Evolutionary conservation across 768 basidiomycete genomes (phyloP), one percentile per base, ranked within the genome.

Genomic region (Leccinum variicolor): DNA sequence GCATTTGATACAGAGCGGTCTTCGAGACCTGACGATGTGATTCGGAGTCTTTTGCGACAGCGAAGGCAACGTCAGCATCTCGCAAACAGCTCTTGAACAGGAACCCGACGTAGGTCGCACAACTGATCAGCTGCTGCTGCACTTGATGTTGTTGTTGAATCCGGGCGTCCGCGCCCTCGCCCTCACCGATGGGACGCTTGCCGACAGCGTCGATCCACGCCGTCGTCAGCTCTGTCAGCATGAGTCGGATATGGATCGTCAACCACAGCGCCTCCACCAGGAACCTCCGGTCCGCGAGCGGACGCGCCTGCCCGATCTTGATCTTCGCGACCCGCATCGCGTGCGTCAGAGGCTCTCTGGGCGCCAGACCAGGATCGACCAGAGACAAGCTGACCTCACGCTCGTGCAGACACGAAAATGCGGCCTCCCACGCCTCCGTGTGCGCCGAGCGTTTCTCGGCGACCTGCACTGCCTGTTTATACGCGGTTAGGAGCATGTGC

Each of bases 261-360:
- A 71, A 61, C 79, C 81, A 83, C 53, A 85, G 75, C 0, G 84
- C 85, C 65, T 88, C 86, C 8, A 87, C 81, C 13, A 78, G 61
- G 70, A 83, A 85, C 36, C 84, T 77, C 45, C 76, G 75, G 67
- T 87, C 85, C 0, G 84, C 84, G 7, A 76, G 77, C 7, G 84
- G 87, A 46, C 76, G 78, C 0, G 80, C 76, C 62, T 82, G 81
- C 0, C 86, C 87, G 19, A 88, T 77, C 49, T 79, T 72, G 46
- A 77, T 68, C 59, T 69, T 78, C 0, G 85, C 83, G 43, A 79
- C 68, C 21, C 77, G 75, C 76, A 86, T 76, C 2, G 84, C 84
- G 56, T 79, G 64, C 52, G 79, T 75, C 57, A 77, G 63, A 0
- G 81, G 84, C 19, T 73, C 64, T 34, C 74, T 66, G 2, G 81